Evolutionary conservation across 345 rosid species (phyloP).

Genomic region (Isatis tinctoria): DNA sequence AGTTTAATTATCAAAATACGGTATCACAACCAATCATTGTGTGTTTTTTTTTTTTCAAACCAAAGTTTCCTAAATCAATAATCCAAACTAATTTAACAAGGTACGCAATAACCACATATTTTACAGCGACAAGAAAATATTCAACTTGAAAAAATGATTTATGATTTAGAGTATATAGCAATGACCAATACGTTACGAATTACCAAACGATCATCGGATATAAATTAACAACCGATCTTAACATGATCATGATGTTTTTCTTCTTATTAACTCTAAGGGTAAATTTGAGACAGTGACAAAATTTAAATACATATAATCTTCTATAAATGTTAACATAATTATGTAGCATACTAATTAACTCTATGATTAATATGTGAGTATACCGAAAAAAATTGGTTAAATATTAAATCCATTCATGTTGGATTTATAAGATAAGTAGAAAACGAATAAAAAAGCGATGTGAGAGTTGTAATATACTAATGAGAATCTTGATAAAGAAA

Average conservation of each 20-base stretch:
- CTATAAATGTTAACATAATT: too few species aligned
- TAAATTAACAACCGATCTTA: neutral
- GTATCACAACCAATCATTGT: neutral
- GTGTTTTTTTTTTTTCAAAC: neutral
- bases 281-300: too few species aligned
- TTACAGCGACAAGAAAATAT: neutral
- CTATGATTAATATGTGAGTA: neutral
- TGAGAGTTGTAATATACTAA: conserved; percentile 4
- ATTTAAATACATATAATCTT: too few species aligned
- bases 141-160: neutral
- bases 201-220: neutral
- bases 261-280: neutral
- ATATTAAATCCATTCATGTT: neutral
- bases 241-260: too few species aligned
- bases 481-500: conserved; percentile 5
- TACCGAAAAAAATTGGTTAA: neutral
- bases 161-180: neutral
- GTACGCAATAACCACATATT: neutral
- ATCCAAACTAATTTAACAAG: neutral
- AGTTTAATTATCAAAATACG: too few species aligned
- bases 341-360: too few species aligned
- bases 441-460: neutral
- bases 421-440: neutral
- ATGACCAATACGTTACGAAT: neutral
- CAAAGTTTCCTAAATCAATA: neutral